Percentiles rank a stretch among this genome's conserved stretches.
These are phyloP conservation scores for Fonsecaea monophora DNA, from an alignment of 2,329 filamentous ascomycete species.

Conservation along the genomic window DNA sequence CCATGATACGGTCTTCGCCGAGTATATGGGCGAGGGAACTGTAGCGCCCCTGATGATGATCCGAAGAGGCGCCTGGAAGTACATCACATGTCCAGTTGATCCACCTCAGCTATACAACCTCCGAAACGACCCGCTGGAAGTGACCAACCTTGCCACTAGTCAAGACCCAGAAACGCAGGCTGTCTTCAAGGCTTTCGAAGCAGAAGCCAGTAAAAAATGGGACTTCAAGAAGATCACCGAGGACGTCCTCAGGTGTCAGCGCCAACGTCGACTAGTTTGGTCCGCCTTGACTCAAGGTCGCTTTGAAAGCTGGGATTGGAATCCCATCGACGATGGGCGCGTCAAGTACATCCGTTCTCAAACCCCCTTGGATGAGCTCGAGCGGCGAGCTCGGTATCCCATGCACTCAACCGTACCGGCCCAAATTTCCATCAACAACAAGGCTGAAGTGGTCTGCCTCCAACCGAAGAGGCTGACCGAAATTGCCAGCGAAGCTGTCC, in stretches of 20 bases:
- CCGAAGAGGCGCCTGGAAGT: slow-evolving; percentile 86
- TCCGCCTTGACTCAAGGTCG: slow-evolving; percentile 75
- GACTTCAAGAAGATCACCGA: slow-evolving; percentile 78
- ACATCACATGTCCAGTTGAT: slow-evolving; percentile 83
- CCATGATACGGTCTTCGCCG: slow-evolving; percentile 84
- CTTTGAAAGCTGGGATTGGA: slow-evolving; percentile 83
- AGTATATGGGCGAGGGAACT: slow-evolving; percentile 94
- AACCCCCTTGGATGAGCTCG: slow-evolving; percentile 79
- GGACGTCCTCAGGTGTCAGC: slow-evolving; percentile 77
- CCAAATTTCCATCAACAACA: slow-evolving; percentile 26
- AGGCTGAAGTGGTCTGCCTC: slow-evolving; percentile 27
- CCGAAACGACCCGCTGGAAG: slow-evolving; percentile 73
- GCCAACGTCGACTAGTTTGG: slow-evolving; percentile 79
- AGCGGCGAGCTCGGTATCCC: slow-evolving; percentile 76
- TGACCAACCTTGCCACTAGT: slow-evolving; percentile 69
- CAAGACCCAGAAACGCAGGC: slow-evolving; percentile 50
- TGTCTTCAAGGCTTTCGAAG: slow-evolving; percentile 65
- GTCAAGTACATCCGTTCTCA: slow-evolving; percentile 82
- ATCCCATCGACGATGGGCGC: slow-evolving; percentile 56
- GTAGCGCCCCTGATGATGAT: slow-evolving; percentile 94
- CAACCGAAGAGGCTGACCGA: slow-evolving; percentile 31
- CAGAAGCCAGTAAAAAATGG: slow-evolving; percentile 78
- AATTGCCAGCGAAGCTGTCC: slow-evolving; percentile 33
- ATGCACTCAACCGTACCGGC: slow-evolving; percentile 32
- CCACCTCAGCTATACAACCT: slow-evolving; percentile 86